These are phyloP conservation scores for Solanum neorickii DNA, from an alignment of 257 asterid genomes.

Conservation along the genomic window DNA sequence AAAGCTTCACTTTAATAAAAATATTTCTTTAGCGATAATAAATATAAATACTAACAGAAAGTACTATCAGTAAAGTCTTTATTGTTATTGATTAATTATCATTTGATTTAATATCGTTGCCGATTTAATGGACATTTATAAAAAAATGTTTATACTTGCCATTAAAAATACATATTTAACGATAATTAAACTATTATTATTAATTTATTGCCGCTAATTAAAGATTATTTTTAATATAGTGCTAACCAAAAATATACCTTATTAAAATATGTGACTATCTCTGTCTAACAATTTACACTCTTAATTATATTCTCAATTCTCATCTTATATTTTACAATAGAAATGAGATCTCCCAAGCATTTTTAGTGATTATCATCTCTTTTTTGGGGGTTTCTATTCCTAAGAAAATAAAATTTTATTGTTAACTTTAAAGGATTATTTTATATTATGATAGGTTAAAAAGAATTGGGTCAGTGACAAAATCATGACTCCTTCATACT, in stretches of 20 bases:
- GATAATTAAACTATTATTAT: too few species aligned
- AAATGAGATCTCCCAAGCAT: not conserved
- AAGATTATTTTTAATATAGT: too few species aligned
- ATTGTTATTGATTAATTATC: fast-evolving
- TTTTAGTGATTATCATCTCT: not conserved
- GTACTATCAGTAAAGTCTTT: too few species aligned
- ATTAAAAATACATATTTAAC: too few species aligned
- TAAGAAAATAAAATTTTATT: not conserved
- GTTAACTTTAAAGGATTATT: not conserved
- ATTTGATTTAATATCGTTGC: fast-evolving
- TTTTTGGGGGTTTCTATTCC: too few species aligned
- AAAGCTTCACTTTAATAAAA: too few species aligned
- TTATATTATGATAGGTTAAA: not conserved
- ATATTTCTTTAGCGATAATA: fast-evolving
- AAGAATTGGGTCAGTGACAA: not conserved
- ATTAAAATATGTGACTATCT: not conserved
- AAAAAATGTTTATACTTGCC: too few species aligned
- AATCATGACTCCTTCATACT: not conserved
- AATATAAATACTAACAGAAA: too few species aligned
- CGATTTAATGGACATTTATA: too few species aligned
- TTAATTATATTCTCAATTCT: too few species aligned
- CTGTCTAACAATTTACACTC: not conserved
- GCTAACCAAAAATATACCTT: not conserved
- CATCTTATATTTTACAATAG: not conserved
- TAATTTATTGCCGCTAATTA: too few species aligned